Base-by-base conservation (phyloP, 2,329 filamentous ascomycete genomes). In the Microdochium bolleyi region DNA sequence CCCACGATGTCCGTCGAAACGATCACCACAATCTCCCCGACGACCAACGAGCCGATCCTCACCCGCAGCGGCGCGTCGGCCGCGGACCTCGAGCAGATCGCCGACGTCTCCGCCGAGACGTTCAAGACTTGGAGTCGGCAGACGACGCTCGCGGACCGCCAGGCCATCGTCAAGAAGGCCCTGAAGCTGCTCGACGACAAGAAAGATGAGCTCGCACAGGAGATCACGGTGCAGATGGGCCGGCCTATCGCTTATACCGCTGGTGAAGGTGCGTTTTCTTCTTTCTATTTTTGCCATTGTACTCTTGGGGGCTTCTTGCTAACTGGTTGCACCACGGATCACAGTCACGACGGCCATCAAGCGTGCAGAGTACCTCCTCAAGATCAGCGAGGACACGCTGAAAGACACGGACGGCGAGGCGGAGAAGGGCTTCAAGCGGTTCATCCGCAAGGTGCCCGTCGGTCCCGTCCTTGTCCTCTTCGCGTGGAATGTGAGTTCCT, bases 221-320 rank as follows among this genome's bases (percentile, higher is more conserved):
- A 96, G 68, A 74, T 97, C 55, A 96, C 92, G 0, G 85, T 89
- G 67, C 92, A 97, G 74, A 97, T 97, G 92, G 92, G 92, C 44
- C 81, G 92, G 21, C 92, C 92, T 32, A 96, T 96, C 62, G 81
- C 87, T 37, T 96, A 92, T 68, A 88, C 89, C 0, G 84, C 80
- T 49, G 90, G 84, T 60, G 92, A 97, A 73, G 60, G 63, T 65
- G 57, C n/a, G 41, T 46, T 21, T 22, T 22, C 8, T 11, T 11
- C 2, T 46, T 22, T 14, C 14, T 16, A 38, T 8, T 14, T 34
- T 34, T 14, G 8, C 14, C 14, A 14, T 8, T 8, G 9, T 34
- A 34, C 30, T 34, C 30, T 34, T 34, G 30, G 16, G 30, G 9
- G 9, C 16, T 34, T 30, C 27, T 5, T 30, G 27, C 27, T 30